These are phyloP conservation scores for Eucalyptus cladocalyx DNA, from an alignment of 345 rosid genomes.

Conservation along the genomic window DNA sequence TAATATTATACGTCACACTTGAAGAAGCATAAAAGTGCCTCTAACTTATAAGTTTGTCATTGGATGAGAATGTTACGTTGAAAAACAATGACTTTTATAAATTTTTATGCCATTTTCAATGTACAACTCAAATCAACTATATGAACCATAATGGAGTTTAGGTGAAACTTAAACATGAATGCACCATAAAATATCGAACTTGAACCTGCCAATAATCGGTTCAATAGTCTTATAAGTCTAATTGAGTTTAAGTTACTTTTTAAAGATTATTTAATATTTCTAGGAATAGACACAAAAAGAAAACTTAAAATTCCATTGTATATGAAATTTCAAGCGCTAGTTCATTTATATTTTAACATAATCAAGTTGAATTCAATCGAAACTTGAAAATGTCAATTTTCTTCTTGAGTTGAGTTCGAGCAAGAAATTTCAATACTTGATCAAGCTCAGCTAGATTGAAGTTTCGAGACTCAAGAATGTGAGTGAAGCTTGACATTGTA, in stretches of 20 bases:
- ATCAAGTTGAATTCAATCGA: too few species aligned
- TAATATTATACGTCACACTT: not conserved
- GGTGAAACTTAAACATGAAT: too few species aligned
- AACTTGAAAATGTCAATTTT: not conserved
- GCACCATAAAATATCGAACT: accelerated
- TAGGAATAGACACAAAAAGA: too few species aligned
- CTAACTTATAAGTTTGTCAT: not conserved
- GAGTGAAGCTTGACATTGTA: not conserved
- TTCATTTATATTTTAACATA: not conserved
- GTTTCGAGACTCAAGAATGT: not conserved
- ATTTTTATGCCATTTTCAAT: not conserved
- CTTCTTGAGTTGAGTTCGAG: not conserved
- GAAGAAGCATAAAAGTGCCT: not conserved
- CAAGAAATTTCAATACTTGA: not conserved
- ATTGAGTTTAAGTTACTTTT: too few species aligned
- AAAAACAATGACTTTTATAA: not conserved
- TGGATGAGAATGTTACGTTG: not conserved
- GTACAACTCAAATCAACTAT: not conserved
- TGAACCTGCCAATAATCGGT: too few species aligned
- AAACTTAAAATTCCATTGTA: too few species aligned
- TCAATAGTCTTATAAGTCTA: too few species aligned
- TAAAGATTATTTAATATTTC: too few species aligned
- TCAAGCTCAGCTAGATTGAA: not conserved
- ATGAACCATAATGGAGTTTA: not conserved
- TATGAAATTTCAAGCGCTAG: too few species aligned